Evolutionary conservation across 306 rosid genomes (phyloP).

Genomic region (Urtica urens): DNA sequence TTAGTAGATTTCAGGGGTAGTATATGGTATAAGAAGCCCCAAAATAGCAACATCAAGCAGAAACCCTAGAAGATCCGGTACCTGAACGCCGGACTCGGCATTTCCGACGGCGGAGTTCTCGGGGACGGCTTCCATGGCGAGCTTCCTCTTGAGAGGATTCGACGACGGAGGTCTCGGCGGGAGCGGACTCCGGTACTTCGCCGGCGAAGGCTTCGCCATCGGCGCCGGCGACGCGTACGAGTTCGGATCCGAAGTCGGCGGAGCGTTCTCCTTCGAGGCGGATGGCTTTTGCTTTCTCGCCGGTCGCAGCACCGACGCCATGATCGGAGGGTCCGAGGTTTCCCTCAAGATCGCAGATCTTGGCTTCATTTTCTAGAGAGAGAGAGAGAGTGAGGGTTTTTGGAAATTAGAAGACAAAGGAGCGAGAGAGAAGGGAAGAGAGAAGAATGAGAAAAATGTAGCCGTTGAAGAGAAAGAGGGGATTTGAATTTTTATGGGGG

Average conservation of each 20-base stretch:
- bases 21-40: not conserved
- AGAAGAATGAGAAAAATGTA: conserved; percentile 15
- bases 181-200: conserved; percentile 57
- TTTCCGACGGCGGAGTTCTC: conserved; percentile 38
- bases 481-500: conserved; percentile 40
- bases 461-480: conserved; percentile 22
- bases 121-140: conserved; percentile 30
- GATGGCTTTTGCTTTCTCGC: conserved; percentile 45
- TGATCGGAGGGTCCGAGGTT: conserved; percentile 37
- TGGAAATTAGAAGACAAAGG: not conserved
- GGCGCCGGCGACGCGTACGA: conserved; percentile 16
- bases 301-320: conserved; percentile 28
- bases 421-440: conserved; percentile 20
- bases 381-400: not conserved
- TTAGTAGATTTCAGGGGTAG: not conserved
- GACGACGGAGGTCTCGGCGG: conserved; percentile 87
- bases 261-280: conserved; percentile 63
- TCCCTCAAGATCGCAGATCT: conserved; percentile 52
- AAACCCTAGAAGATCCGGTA: conserved; percentile 5
- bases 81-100: conserved; percentile 90
- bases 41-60: conserved; percentile 1
- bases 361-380: conserved; percentile 41
- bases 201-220: conserved; percentile 43
- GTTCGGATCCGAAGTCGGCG: conserved; percentile 54
- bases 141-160: conserved; percentile 93